Base-by-base conservation (phyloP, 345 rosid genomes). In the Psidium guajava region DNA sequence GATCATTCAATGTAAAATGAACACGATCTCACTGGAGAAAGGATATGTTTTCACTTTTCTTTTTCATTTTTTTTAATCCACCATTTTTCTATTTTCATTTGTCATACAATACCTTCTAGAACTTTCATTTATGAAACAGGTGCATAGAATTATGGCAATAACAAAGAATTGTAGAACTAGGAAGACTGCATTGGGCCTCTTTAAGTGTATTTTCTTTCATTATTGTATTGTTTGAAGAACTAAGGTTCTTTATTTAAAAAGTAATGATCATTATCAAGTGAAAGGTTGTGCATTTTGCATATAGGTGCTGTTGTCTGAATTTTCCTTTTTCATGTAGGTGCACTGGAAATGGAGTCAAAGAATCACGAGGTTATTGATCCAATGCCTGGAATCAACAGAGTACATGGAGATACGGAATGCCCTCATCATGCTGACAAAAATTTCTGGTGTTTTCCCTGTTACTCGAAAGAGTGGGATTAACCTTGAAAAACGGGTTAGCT, bases 261-360 rank as follows among this genome's bases (percentile, higher is more conserved):
- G 47, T 53, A 18, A 53, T 82, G 59, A 59, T 22, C 5, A 12
- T 53, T 25, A 64, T 81, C 82, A 50, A 47, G 56, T 47, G 53
- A 47, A 36, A 14, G 83, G 40, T 25, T 50, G 83, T 3, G 50
- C 40, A 69, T 81, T 81, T n/a, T 47, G 55, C 83, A 50, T 50
- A 81, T 25, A 36, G 40, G 55, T 47, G 21, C 53, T 81, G 54
- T 50, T 4, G 32, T 25, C 55, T 81, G 54, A 51, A 82, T 53
- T 24, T 53, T 82, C 40, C 44, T 82, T 82, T 54, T 51, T 10
- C 44, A 0, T 14, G 32, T 32, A 98, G 99, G 99, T 98, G 16
- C 99, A 96, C 87, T 98, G 99, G 99, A 98, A 98, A 87, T 98
- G 99, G 99, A 94, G 98, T 89, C 95, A 95, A 87, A 94, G 98